Evolutionary conservation across 208 protist genomes (phyloP).

Genomic region (Leishmania mexicana): DNA sequence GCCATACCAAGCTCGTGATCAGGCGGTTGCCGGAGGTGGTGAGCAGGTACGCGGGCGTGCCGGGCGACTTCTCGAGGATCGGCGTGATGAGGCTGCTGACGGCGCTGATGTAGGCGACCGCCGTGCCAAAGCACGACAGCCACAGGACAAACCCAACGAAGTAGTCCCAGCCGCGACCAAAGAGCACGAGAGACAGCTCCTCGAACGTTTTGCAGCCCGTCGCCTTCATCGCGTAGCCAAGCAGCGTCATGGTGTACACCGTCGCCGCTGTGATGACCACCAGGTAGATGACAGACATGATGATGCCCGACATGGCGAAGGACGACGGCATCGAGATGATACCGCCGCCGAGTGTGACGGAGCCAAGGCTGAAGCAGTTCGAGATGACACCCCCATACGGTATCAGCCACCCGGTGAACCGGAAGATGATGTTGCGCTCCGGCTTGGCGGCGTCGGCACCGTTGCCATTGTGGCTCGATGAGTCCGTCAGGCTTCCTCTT

Average conservation of each 20-base stretch:
- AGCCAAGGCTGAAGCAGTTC: constrained; percentile 61
- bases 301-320: constrained; percentile 53
- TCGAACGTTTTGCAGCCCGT: constrained; percentile 63
- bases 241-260: constrained; percentile 65
- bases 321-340: constrained; percentile 64
- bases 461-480: background rate
- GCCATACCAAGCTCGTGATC: constrained; percentile 51
- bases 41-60: constrained; percentile 45
- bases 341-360: constrained; percentile 64
- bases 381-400: constrained; percentile 56
- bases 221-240: constrained; percentile 55
- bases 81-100: constrained; percentile 57
- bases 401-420: constrained; percentile 24
- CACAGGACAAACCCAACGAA: constrained; percentile 71
- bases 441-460: background rate
- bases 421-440: background rate
- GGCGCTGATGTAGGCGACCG: constrained; percentile 79
- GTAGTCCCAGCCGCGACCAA: constrained; percentile 59
- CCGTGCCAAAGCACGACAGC: constrained; percentile 69
- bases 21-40: constrained; percentile 39
- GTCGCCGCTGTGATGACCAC: constrained; percentile 44
- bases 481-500: background rate
- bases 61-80: constrained; percentile 39
- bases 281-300: constrained; percentile 70
- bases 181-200: constrained; percentile 40